Percentiles rank a stretch among this genome's conserved stretches.
Evolutionary conservation across 805 yeast species (phyloP).

Genomic region (Maudiozyma barnettii): DNA sequence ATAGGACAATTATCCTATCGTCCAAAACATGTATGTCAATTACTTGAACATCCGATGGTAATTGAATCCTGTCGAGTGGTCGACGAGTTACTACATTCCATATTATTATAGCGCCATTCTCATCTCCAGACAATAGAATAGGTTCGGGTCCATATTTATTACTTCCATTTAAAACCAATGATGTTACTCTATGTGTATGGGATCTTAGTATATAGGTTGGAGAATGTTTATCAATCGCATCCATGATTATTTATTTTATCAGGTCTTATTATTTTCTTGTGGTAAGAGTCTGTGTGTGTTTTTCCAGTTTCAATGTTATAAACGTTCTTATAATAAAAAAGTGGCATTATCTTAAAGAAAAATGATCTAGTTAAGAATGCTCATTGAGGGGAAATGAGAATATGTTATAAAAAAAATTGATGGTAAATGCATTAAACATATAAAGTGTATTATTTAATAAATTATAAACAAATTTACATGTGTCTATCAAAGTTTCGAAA

Average conservation of each 20-base stretch:
- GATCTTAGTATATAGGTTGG: conserved; percentile 6
- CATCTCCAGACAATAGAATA: conserved; percentile 22
- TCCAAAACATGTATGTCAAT: conserved; percentile 11
- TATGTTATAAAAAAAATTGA: background rate
- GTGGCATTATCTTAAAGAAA: too few relatives aligned
- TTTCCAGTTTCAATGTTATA: too few relatives aligned
- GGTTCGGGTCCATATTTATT: conserved; percentile 6
- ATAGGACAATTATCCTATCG: conserved; percentile 11
- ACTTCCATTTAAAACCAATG: background rate
- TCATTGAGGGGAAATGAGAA: background rate
- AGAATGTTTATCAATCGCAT: conserved; percentile 2
- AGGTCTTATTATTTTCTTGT: too few relatives aligned
- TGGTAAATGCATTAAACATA: background rate
- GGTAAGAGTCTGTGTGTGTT: too few relatives aligned
- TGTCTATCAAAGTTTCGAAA: background rate
- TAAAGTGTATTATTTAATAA: background rate
- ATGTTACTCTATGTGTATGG: conserved; percentile 7
- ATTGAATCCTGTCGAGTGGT: conserved; percentile 8
- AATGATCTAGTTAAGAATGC: too few relatives aligned
- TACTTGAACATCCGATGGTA: conserved; percentile 11
- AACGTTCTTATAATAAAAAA: too few relatives aligned
- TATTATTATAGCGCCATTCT: conserved; percentile 14
- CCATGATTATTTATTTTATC: background rate
- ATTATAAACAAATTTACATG: background rate
- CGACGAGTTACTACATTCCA: conserved; percentile 26